Evolutionary conservation across 768 basidiomycete species (phyloP), one percentile per base, ranked within the genome.

Genomic region (Baorangia bicolor): DNA sequence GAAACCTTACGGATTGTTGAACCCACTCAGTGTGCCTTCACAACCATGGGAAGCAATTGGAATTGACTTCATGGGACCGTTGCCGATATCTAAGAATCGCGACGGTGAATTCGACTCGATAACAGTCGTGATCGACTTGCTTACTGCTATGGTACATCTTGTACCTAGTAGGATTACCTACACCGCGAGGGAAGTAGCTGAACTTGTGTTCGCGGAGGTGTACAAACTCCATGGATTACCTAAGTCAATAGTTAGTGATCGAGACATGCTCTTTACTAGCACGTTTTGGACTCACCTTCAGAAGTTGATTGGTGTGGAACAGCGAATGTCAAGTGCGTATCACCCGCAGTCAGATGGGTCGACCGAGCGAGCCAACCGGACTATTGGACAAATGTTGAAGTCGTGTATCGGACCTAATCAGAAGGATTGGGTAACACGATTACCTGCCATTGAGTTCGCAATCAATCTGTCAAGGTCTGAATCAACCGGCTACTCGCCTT

Each of bases 331-430:
- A 0, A 69, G 71, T 0, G 51, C 67, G 0, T 71, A 64, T 16
- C 72, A 74, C 16, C 75, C 71, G 0, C 64, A 75, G 35, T 70
- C 73, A 0, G 71, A 74, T 51, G 75, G 75, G 0, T 44, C 67
- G 0, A 70, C 66, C 0, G 71, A 76, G 48, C 47, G 58, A 0
- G 61, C 61, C 0, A 68, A 66, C 4, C 5, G 58, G 0, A 64
- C 59, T 0, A 49, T 69, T 1, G 51, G 30, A 0, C 63, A 65
- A 16, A 66, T 68, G 58, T 2, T 66, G 0, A 6, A 58, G 11
- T 31, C 41, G 0, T 55, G 44, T 1, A 58, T 67, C 0, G 14
- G 18, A 0, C 31, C 55, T 0, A 56, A 49, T 1, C 62, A 69
- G n/a, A 37, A 8, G 0, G 63, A 65, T n/a, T 70, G 65, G 65